Evolutionary conservation across 2,329 filamentous ascomycete species (phyloP), one percentile per base, ranked within the genome.

Genomic region (Nothophoma quercina): DNA sequence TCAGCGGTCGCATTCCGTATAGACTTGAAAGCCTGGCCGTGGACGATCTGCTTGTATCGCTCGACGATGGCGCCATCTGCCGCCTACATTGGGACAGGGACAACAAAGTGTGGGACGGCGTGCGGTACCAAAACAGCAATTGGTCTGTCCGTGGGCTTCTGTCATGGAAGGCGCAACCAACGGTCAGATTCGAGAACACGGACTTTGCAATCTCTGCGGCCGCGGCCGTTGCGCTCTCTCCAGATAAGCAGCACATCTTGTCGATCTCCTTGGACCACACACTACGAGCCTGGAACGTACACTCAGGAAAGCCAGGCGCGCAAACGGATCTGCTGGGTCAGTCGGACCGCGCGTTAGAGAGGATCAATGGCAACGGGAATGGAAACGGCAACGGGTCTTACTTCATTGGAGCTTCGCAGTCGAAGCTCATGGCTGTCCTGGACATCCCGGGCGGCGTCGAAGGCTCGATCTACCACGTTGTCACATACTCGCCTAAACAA

Each of bases 241-340:
- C 78, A 4, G 78, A 81, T 51, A 70, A 68, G 15, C 85, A 59
- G 74, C 85, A 71, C 62, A 77, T 87, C 8, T 90, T 96, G 64
- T 93, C 93, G 0, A 85, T 96, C 40, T 95, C 90, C 58, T 79
- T 99, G 54, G 93, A 99, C 64, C 93, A 99, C 70, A 88, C 87
- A 9, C 78, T 99, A 69, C 88, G 92, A 66, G 87, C 95, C 30
- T 98, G 95, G 93, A 95, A 96, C 68, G 80, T 93, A 25, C 80
- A 85, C n/a, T 90, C 85, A 30, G 93, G 93, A 38, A 89, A 88
- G 69, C 84, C 96, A 47, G 84, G 90, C 5, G 85, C 86, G 49
- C 87, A 88, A 5, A 86, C 86, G 62, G 93, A 99, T 73, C 81
- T 99, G 25, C 75, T 98, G 13, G 86, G 88, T 62, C 82, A 87